A percentile compares a stretch with the other conserved stretches of the same genome.
phyloP scores from a whole-genome alignment of 2,329 filamentous ascomycete genomes.

The Mollisia scopiformis region DNA sequence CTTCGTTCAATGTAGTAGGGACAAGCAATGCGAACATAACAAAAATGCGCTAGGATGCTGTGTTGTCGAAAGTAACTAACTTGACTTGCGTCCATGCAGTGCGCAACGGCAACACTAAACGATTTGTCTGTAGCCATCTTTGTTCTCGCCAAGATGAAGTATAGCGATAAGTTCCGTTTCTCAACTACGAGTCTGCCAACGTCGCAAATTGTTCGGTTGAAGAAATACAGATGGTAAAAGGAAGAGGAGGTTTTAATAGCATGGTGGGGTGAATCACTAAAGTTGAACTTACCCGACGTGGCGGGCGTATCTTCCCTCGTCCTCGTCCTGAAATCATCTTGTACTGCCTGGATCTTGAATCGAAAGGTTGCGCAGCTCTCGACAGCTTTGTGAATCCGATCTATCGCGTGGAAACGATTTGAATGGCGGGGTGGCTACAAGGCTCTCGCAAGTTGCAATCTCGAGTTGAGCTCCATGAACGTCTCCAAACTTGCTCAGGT shows the following conservation, averaged over 20 bases:
- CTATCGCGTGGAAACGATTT: background rate
- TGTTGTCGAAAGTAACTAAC: background rate
- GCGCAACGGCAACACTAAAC: slow-evolving; percentile 6
- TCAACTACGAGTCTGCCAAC: background rate
- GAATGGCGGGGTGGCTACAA: slow-evolving; percentile 10
- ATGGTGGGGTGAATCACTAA: slow-evolving; percentile 11
- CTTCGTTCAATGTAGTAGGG: background rate
- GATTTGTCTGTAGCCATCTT: slow-evolving; percentile 7
- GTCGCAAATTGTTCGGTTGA: background rate
- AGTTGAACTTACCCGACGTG: slow-evolving; percentile 60
- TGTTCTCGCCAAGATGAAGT: background rate
- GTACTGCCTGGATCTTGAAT: background rate
- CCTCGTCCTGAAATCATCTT: slow-evolving; percentile 54
- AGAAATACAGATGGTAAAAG: background rate
- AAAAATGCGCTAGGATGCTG: background rate
- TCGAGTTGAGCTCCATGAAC: background rate
- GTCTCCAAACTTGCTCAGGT: background rate
- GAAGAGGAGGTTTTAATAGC: background rate
- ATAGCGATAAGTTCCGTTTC: background rate
- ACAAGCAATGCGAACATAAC: background rate
- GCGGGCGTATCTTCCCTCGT: slow-evolving; percentile 66
- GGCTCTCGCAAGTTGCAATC: background rate
- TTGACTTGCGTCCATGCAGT: slow-evolving; percentile 5
- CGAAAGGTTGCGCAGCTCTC: background rate
- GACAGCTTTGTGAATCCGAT: background rate